Base-by-base conservation (phyloP, 2,329 filamentous ascomycete species). In the Tolypocladium tropicale region DNA sequence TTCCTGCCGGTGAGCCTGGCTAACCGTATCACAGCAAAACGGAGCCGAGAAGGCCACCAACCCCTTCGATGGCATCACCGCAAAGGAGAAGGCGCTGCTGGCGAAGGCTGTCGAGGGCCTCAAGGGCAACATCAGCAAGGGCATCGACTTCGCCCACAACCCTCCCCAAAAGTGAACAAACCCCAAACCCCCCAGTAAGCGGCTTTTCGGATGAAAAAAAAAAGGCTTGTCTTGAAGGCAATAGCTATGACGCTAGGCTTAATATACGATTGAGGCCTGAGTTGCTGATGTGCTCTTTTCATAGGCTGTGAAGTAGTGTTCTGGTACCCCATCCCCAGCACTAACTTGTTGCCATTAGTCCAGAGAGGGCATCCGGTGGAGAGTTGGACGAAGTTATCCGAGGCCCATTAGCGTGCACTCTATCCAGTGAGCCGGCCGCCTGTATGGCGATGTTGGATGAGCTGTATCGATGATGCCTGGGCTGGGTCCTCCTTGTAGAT, bases 81-180 rank as follows among this genome's bases (percentile, higher is more conserved):
- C 90, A 52, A 84, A 90, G 76, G 94, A 97, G 84, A 89, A 95
- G 86, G 84, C 82, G 68, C 84, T 97, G 62, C 82, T 97, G 66
- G 79, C 88, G 67, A 86, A 83, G 68, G 84, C 82, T 72, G 81
- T 89, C 71, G 78, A 83, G 65, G 93, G 88, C 63, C 84, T 97
- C 61, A 88, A 91, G 80, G 86, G 84, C 77, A 97, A 97, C 79
- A 96, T 99, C 72, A 77, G 83, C 69, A 96, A 97, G 85, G 94
- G 94, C 71, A 79, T 96, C 70, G 84, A 86, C n/a, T 41, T 97
- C 72, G 86, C 86, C 74, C 81, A 89, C 79, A 92, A 87, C 81
- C 84, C 89, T 72, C 88, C 90, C 70, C 84, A 90, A 84, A 92
- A 92, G 89, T 92, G 84, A 89, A 73, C 67, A 67, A 60, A 65